phyloP scores from a whole-genome alignment of 495 filamentous ascomycete species.

The Geoglossum glabrum region DNA sequence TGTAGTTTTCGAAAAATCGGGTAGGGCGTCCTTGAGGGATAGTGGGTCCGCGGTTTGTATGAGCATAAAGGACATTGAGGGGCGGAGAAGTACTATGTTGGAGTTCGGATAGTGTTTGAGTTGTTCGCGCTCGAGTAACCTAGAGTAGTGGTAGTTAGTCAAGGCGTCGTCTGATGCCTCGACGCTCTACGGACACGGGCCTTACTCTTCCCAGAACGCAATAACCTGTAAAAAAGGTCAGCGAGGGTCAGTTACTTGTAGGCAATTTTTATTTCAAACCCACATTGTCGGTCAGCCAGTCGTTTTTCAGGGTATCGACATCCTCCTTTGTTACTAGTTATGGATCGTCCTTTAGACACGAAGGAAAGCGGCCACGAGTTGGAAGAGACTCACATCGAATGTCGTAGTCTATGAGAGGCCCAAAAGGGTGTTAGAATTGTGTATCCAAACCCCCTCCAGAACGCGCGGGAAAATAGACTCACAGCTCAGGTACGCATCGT shows the following conservation, averaged over 20 bases:
- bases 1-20: slow-evolving; percentile 59
- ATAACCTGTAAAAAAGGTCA: slow-evolving; percentile 39
- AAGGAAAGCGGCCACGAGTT: not conserved
- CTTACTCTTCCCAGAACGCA: slow-evolving; percentile 94
- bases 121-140: slow-evolving; percentile 78
- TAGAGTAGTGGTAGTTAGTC: slow-evolving; percentile 15
- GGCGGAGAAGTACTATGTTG: slow-evolving; percentile 77
- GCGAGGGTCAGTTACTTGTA: slow-evolving; percentile 5
- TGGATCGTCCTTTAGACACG: slow-evolving; percentile 12
- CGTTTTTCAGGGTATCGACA: slow-evolving; percentile 65
- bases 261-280: slow-evolving; percentile 14
- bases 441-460: not conserved
- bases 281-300: slow-evolving; percentile 99
- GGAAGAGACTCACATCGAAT: slow-evolving; percentile 37
- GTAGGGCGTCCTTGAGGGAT: slow-evolving; percentile 51
- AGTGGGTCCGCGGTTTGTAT: slow-evolving; percentile 62
- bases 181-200: slow-evolving; percentile 5
- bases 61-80: slow-evolving; percentile 84
- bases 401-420: slow-evolving; percentile 35
- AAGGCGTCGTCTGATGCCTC: slow-evolving; percentile 6
- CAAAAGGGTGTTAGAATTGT: not conserved
- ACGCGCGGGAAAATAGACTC: slow-evolving; percentile 16
- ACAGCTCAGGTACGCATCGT: slow-evolving; percentile 58
- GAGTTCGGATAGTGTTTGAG: slow-evolving; percentile 54
- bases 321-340: slow-evolving; percentile 61